Evolutionary conservation across 768 basidiomycete genomes (phyloP), one percentile per base, ranked within the genome.

Genomic region (Termitomyces sp.): DNA sequence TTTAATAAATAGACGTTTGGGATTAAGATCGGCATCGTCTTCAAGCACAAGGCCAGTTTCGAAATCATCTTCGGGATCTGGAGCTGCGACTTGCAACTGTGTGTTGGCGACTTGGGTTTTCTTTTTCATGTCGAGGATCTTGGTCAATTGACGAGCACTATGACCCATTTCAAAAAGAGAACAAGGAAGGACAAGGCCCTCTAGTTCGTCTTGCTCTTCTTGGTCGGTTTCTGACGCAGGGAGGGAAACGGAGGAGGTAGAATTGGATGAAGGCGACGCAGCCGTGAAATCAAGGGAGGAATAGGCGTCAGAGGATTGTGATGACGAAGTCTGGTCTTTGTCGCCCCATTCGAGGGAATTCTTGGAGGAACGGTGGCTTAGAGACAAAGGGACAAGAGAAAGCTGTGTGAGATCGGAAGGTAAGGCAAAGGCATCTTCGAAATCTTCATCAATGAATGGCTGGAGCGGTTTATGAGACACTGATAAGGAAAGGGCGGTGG

Each of bases 291-390:
- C 87, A 36, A 93, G 80, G 22, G 85, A 81, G 42, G 91, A 92
- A 64, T 90, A 92, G 9, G 88, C 83, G 68, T 93, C 92, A 24
- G 91, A 93, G n/a, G 90, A 92, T 66, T 90, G 88, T 14, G 90
- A 90, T 6, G 90, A 90, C 5, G 81, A 84, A 1, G 91, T 88
- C 46, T 88, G 83, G 65, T 93, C 89, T 68, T 83, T 89, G 72
- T 92, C 90, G 32, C 87, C 78, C 89, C 90, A 92, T 73, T 92
- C 90, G 28, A 93, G 77, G 0, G 91, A 92, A 52, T 82, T 84
- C 74, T 92, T 92, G 57, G 92, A 92, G 9, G 87, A 80, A 53
- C 87, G 84, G 66, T 91, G 88, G 62, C 78, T 83, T 20, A 91
- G 82, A 32, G 88, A 83, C 56, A 86, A 74, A 53, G 92, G 89